phyloP scores from a whole-genome alignment of 192 early-diverging fungal species.

The Diversispora epigaea region DNA sequence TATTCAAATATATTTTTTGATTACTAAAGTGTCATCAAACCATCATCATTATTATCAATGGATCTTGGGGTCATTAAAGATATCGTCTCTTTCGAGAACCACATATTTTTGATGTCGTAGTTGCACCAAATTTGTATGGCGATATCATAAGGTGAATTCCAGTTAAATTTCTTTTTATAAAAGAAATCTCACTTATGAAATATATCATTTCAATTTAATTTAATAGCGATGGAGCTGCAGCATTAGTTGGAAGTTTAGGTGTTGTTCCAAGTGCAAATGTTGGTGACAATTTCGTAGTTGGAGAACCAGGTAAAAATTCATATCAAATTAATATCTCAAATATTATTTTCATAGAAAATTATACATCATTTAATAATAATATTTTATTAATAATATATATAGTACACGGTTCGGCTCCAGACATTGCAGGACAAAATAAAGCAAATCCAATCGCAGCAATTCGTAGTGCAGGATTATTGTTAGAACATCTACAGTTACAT shows the following conservation, averaged over 20 bases:
- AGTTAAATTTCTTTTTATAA: not conserved
- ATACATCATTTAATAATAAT: not conserved
- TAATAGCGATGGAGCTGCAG: constrained; percentile 87
- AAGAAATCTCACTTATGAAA: not conserved
- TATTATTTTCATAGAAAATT: not conserved
- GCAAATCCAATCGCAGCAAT: constrained; percentile 97
- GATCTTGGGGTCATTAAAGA: constrained; percentile 34
- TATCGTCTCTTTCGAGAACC: constrained; percentile 98
- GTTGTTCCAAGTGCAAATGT: constrained; percentile 96
- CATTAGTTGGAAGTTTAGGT: constrained; percentile 91
- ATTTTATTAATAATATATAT: not conserved
- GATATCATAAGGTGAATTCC: constrained; percentile 77
- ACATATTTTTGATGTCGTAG: constrained; percentile 91
- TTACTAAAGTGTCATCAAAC: too few relatives aligned
- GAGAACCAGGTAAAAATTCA: constrained; percentile 69
- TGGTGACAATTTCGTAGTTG: constrained; percentile 92
- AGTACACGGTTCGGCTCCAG: constrained; percentile 95
- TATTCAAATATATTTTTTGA: too few relatives aligned
- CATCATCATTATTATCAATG: too few relatives aligned
- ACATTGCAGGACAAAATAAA: constrained; percentile 96
- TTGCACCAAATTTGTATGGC: constrained; percentile 97
- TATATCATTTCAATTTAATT: too few relatives aligned
- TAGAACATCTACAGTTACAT: constrained; percentile 80
- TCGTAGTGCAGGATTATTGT: constrained; percentile 87
- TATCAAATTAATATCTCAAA: not conserved